Conservation (phyloP, 768 basidiomycete genomes). For the Krasilnikovozyma curviuscula region DNA sequence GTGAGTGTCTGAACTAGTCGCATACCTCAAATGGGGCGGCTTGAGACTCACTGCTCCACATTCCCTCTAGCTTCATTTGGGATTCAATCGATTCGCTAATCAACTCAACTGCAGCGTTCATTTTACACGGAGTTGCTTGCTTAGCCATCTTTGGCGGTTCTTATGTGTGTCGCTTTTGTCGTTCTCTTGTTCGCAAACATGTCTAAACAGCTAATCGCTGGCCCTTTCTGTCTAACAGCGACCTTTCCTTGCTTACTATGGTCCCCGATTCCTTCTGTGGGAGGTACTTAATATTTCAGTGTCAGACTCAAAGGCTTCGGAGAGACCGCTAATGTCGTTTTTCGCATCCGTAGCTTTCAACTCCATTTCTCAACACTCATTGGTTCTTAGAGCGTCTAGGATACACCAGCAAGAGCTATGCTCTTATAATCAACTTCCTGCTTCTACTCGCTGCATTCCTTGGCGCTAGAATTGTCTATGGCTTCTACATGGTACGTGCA, state of each 20-base stretch:
- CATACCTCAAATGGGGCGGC: too few species aligned
- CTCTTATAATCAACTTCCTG: not conserved
- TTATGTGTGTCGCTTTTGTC: not conserved
- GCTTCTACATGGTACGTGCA: not conserved
- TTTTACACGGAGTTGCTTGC: slow-evolving; percentile 2
- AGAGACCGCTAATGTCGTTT: too few species aligned
- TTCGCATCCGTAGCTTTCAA: too few species aligned
- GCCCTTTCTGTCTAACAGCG: not conserved
- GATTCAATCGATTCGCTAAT: not conserved
- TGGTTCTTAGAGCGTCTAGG: not conserved
- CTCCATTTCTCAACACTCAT: not conserved
- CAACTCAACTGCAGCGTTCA: not conserved
- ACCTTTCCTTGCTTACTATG: slow-evolving; percentile 3
- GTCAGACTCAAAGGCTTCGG: too few species aligned
- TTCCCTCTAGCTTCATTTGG: slow-evolving; percentile 1
- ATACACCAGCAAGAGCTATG: too few species aligned
- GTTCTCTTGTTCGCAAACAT: not conserved
- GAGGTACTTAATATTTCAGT: too few species aligned
- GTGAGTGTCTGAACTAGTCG: too few species aligned
- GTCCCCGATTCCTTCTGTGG: slow-evolving; percentile 1
- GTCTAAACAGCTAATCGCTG: too few species aligned
- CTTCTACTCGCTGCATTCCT: slow-evolving; percentile 1
- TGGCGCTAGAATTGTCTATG: not conserved
- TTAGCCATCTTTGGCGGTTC: not conserved
- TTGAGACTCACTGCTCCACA: too few species aligned